Evolutionary conservation across 345 rosid genomes (phyloP), one percentile per base, ranked within the genome.

Genomic region (Pistacia vera): DNA sequence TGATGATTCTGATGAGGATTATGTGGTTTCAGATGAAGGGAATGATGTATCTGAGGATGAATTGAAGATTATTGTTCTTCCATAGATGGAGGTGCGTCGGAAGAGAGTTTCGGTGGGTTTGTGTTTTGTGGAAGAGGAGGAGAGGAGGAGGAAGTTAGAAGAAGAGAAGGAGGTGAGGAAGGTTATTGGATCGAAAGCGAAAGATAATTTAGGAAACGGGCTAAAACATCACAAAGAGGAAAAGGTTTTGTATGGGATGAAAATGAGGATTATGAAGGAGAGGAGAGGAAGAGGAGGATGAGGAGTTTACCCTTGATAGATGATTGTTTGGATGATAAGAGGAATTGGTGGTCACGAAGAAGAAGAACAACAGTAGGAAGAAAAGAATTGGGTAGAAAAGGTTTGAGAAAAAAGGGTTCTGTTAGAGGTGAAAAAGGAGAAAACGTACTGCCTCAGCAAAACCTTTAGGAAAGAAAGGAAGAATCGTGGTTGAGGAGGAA

Each of bases 1-100:
- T 2, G 98, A 96, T 81, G 97, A 88, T 78, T 97, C 99, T 0
- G 99, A 97, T 85, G 98, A 97, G 86, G 99, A 97, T 88, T 97
- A 91, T 78, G 98, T 92, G 49, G 79, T 90, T 81, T 96, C 97
- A 0, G 85, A 89, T 54, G 97, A 89, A 81, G 94, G 88, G 69
- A 82, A 81, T 49, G 88, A 83, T 55, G 91, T 80, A n/a, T 89
- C 97, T 1, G 97, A 87, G 58, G 92, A 87, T 80, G 91, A 86
- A 49, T 81, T 78, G 25, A 79, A 67, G 97, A 90, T 79, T 86
- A 81, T 75, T 86, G 82, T 11, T 83, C 79, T 6, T 86, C 88
- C 8, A 74, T 82, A 28, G 94, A 90, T 73, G 95, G 78, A 60
- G 84, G 74, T 73, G 85, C 82, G 0, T 90, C 89, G 1, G 94